Evolutionary conservation across 2,329 filamentous ascomycete genomes (phyloP).

Genomic region (Massarina eburnea): DNA sequence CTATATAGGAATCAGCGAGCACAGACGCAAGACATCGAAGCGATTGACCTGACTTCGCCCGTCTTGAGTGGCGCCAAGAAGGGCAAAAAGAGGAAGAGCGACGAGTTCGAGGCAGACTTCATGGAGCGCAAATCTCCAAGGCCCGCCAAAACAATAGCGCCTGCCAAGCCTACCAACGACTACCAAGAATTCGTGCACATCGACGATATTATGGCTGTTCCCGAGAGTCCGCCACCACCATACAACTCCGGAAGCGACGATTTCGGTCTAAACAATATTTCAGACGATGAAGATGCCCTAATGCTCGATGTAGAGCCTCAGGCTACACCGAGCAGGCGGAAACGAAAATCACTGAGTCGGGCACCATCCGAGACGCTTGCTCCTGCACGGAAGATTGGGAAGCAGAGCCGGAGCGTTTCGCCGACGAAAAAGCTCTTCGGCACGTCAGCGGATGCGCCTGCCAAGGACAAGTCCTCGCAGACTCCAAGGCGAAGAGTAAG

Average conservation of each 20-base stretch:
- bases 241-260: constrained; percentile 45
- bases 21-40: constrained; percentile 27
- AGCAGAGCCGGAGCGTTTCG: constrained; percentile 22
- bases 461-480: neutral
- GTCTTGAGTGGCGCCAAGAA: constrained; percentile 17
- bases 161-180: constrained; percentile 16
- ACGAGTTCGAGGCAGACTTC: constrained; percentile 42
- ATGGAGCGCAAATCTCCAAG: constrained; percentile 18
- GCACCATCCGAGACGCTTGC: constrained; percentile 26
- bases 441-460: neutral
- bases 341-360: constrained; percentile 35
- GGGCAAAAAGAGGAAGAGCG: constrained; percentile 50
- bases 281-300: constrained; percentile 18
- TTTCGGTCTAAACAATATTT: constrained; percentile 13
- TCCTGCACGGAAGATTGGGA: constrained; percentile 34
- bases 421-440: constrained; percentile 11
- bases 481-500: constrained; percentile 19
- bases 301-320: constrained; percentile 9
- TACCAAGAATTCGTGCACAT: constrained; percentile 42
- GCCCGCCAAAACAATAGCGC: constrained; percentile 12
- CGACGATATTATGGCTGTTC: constrained; percentile 35
- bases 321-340: constrained; percentile 18
- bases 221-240: constrained; percentile 40
- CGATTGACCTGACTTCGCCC: constrained; percentile 41
- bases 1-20: constrained; percentile 9